Base-by-base conservation (phyloP, 148 eudicot species). In the Pouteria glomerata region DNA sequence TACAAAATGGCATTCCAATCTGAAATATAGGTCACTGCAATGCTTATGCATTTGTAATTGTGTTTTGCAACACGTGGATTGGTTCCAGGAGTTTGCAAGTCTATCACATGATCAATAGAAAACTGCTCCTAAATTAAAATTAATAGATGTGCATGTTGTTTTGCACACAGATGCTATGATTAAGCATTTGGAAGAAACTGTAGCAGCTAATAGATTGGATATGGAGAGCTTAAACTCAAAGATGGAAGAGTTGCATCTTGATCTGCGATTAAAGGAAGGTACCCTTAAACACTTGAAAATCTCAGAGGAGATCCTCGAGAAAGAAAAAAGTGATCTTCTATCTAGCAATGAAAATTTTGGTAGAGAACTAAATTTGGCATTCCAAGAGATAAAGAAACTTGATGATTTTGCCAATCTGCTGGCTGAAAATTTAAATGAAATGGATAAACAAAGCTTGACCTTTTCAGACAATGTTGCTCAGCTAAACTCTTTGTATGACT, bases 361-460 rank as follows among this genome's bases (percentile, higher is more conserved):
- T 57, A 71, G 71, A 48, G 81, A 85, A 51, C 74, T 92, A 71
- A 78, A 89, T n/a, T 65, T 66, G 60, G 87, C 94, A 48, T 62
- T 83, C 67, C 83, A 74, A 78, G 94, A 92, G 85, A 88, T 80
- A 58, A 80, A 77, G 70, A 83, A 74, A 77, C 92, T 96, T 70
- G 81, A 83, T 65, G 82, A 84, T 57, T 82, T 78, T 66, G 84
- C 85, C 33, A 83, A 82, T 53, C 72, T 82, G 72, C 77, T 88
- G 70, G 75, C 83, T 70, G 70, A 79, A 66, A 85, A 78, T 71
- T 63, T 92, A 66, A 65, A 68, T 63, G 92, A 88, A 61, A 68
- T 92, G 74, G 97, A 96, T 68, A 74, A 76, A 58, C 90, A 92
- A 79, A 90, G 89, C 78, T 66, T 79, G 66, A 68, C 80, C 21